Evolutionary conservation across 345 rosid species (phyloP).

Genomic region (Dipteronia dyeriana): DNA sequence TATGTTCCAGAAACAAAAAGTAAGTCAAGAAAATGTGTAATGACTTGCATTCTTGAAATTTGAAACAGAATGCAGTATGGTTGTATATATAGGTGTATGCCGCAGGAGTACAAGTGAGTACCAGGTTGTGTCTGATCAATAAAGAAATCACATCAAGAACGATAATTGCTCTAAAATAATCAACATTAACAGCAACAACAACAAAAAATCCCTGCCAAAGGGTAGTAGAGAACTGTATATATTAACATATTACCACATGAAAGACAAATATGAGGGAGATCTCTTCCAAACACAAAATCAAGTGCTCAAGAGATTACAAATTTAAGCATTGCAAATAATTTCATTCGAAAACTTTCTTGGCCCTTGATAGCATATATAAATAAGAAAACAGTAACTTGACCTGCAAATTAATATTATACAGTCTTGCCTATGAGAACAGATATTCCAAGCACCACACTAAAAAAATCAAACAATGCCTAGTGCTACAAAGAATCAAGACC

Average conservation of each 20-base stretch:
- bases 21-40: neutral
- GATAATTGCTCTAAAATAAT: neutral
- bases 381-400: neutral
- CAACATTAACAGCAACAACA: neutral
- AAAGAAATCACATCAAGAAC: neutral
- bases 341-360: neutral
- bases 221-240: neutral
- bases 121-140: neutral
- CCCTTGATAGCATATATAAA: neutral
- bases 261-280: neutral
- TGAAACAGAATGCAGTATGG: neutral
- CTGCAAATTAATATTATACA: neutral
- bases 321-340: neutral
- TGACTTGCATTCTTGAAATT: neutral
- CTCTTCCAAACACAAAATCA: neutral
- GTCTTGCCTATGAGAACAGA: neutral
- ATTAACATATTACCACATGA: neutral
- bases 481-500: constrained; percentile 15
- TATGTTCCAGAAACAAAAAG: neutral
- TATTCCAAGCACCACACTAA: neutral
- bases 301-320: neutral
- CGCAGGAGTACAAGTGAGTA: no score
- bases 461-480: constrained; percentile 21
- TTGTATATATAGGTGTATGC: no score
- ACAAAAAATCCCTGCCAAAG: neutral